phyloP scores from a whole-genome alignment of 2,329 filamentous ascomycete species.

The Bimuria novae-zelandiae region DNA sequence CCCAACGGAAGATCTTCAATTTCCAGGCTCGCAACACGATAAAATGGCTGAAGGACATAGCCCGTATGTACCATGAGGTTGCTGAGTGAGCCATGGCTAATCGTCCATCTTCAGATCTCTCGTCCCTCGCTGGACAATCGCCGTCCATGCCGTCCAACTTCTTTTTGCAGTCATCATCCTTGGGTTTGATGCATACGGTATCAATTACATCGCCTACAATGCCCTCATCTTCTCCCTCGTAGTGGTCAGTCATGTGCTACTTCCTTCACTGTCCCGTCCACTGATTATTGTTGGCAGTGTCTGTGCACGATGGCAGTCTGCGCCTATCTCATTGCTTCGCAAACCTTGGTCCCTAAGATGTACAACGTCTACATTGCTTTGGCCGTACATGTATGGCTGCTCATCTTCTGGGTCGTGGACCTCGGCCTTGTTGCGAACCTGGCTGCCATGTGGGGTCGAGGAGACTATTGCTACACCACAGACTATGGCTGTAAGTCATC shows the following conservation, averaged over 20 bases:
- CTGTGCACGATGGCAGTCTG: conserved; percentile 52
- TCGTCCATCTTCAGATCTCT: neutral
- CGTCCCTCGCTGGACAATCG: conserved; percentile 22
- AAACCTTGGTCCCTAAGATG: conserved; percentile 45
- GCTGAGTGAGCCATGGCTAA: neutral
- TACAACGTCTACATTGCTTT: conserved; percentile 62
- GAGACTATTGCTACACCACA: conserved; percentile 14
- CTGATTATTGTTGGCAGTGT: conserved; percentile 34
- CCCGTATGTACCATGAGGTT: neutral
- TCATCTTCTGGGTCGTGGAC: conserved; percentile 58
- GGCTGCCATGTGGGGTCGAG: conserved; percentile 23
- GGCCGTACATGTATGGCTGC: conserved; percentile 56
- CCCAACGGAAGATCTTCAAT: neutral
- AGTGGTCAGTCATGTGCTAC: conserved; percentile 14
- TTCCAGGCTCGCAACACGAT: neutral
- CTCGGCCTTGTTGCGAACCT: conserved; percentile 33
- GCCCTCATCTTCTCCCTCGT: conserved; percentile 31
- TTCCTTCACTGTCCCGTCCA: neutral
- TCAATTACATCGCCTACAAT: conserved; percentile 50
- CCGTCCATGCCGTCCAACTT: conserved; percentile 29
- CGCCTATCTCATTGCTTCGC: conserved; percentile 55
- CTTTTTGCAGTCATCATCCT: conserved; percentile 53
- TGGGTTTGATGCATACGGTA: conserved; percentile 55
- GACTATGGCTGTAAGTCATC: conserved; percentile 14
- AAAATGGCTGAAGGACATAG: neutral